Evolutionary conservation across 2,329 filamentous ascomycete genomes (phyloP).

Genomic region (Beauveria rudraprayagi): DNA sequence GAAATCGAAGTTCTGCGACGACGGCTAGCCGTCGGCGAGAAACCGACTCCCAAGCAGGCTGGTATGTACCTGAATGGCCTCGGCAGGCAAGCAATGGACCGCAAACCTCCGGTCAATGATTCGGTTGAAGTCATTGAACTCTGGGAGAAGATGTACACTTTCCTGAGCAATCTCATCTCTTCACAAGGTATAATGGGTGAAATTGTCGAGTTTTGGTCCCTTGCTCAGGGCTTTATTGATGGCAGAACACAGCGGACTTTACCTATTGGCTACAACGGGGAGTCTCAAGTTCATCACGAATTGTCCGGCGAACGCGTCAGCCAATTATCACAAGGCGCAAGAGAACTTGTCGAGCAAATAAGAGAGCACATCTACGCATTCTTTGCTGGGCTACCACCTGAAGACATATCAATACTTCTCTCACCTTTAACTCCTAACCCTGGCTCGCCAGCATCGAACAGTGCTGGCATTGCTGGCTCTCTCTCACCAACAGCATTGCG

Average conservation of each 20-base stretch:
- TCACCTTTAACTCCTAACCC: conserved; percentile 71
- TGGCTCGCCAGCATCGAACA: conserved; percentile 35
- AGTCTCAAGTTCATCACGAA: conserved; percentile 73
- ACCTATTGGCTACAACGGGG: conserved; percentile 72
- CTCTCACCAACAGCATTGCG: conserved; percentile 50
- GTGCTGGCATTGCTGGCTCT: conserved; percentile 22
- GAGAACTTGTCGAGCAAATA: conserved; percentile 77
- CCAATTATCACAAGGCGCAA: conserved; percentile 67
- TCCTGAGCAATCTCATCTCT: conserved; percentile 67
- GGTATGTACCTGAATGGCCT: conserved; percentile 71
- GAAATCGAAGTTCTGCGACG: conserved; percentile 89
- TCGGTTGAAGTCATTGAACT: conserved; percentile 74
- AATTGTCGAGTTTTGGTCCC: conserved; percentile 90
- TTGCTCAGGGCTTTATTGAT: conserved; percentile 79
- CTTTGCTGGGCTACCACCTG: conserved; percentile 80
- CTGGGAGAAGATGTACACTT: conserved; percentile 81
- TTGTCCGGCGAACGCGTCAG: conserved; percentile 62
- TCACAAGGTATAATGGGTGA: conserved; percentile 78
- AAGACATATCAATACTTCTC: conserved; percentile 82
- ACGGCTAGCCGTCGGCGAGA: conserved; percentile 65
- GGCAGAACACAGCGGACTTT: conserved; percentile 74
- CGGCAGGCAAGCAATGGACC: conserved; percentile 56
- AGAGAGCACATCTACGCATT: conserved; percentile 72
- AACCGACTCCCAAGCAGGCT: conserved; percentile 59
- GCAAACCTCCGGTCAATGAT: conserved; percentile 60